Conservation (phyloP, 1,284 basidiomycete species). For the Apiotrichum siamense region DNA sequence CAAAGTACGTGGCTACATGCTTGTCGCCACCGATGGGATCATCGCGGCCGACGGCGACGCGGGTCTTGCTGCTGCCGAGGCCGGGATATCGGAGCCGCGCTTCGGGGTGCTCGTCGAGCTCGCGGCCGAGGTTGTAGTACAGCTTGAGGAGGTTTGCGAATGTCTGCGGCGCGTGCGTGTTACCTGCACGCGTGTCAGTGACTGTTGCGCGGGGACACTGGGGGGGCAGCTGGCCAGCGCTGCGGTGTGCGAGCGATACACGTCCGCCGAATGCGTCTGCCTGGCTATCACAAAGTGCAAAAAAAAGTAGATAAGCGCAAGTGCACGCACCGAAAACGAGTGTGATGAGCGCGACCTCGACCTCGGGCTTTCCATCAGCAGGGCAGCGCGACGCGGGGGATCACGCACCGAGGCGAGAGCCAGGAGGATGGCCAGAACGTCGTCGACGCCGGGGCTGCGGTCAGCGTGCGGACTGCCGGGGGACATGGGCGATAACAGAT, state of each 20-base stretch:
- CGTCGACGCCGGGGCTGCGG: constrained; percentile 67
- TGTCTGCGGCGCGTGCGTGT: constrained; percentile 56
- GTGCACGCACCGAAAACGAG: constrained; percentile 66
- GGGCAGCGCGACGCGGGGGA: constrained; percentile 10
- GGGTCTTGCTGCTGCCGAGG: constrained; percentile 49
- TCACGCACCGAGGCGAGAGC: constrained; percentile 29
- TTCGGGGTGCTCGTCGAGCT: constrained; percentile 58
- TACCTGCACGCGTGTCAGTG: constrained; percentile 54
- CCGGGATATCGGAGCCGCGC: constrained; percentile 58
- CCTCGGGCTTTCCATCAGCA: constrained; percentile 55
- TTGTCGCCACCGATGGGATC: constrained; percentile 69
- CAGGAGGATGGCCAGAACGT: constrained; percentile 64
- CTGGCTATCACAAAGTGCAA: too few species aligned
- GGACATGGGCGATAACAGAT: neutral
- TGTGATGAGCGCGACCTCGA: constrained; percentile 61
- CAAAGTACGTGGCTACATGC: constrained; percentile 79
- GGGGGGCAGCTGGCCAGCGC: too few species aligned
- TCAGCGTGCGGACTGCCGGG: neutral
- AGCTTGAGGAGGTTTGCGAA: constrained; percentile 67
- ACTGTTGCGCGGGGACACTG: too few species aligned
- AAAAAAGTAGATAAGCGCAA: too few species aligned
- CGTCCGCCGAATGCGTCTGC: too few species aligned
- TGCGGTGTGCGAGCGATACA: too few species aligned
- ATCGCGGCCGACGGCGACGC: constrained; percentile 62
- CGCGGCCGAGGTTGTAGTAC: constrained; percentile 64